Percentiles rank a stretch among this genome's conserved stretches.
These are phyloP conservation scores for Kwoniella bestiolae DNA, from an alignment of 768 basidiomycete genomes.

Conservation along the genomic window DNA sequence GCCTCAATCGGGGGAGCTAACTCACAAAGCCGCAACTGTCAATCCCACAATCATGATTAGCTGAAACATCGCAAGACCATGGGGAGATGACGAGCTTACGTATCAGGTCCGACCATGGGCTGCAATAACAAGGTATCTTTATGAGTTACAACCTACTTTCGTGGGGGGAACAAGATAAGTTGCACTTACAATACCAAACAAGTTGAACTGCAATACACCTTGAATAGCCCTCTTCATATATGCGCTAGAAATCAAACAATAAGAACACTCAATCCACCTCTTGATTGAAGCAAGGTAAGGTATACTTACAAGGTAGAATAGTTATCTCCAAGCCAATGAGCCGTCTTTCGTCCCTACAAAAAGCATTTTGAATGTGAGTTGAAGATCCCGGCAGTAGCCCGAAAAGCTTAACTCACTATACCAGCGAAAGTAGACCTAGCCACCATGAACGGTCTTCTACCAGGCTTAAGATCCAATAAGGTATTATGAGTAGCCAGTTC, in stretches of 20 bases:
- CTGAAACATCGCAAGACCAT: background rate
- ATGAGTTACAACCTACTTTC: too few species aligned
- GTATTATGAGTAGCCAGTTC: slow-evolving; percentile 70
- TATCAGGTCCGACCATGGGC: slow-evolving; percentile 81
- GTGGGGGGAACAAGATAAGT: slow-evolving; percentile 63
- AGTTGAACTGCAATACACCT: slow-evolving; percentile 78
- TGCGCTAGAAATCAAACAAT: too few species aligned
- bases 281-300: too few species aligned
- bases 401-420: slow-evolving; percentile 16
- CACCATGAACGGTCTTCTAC: slow-evolving; percentile 66
- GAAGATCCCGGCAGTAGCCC: too few species aligned
- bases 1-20: background rate
- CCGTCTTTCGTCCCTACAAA: slow-evolving; percentile 23
- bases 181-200: slow-evolving; percentile 61
- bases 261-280: too few species aligned
- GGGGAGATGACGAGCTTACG: slow-evolving; percentile 65
- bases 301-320: slow-evolving; percentile 64
- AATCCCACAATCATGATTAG: slow-evolving; percentile 1
- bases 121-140: background rate
- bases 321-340: slow-evolving; percentile 69
- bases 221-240: slow-evolving; percentile 74
- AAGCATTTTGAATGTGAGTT: background rate
- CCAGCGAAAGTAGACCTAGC: slow-evolving; percentile 55
- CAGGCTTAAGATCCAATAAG: slow-evolving; percentile 63
- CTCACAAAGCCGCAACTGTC: slow-evolving; percentile 21